Evolutionary conservation across 2,329 filamentous ascomycete genomes (phyloP).

Genomic region (Fusarium stilboides): DNA sequence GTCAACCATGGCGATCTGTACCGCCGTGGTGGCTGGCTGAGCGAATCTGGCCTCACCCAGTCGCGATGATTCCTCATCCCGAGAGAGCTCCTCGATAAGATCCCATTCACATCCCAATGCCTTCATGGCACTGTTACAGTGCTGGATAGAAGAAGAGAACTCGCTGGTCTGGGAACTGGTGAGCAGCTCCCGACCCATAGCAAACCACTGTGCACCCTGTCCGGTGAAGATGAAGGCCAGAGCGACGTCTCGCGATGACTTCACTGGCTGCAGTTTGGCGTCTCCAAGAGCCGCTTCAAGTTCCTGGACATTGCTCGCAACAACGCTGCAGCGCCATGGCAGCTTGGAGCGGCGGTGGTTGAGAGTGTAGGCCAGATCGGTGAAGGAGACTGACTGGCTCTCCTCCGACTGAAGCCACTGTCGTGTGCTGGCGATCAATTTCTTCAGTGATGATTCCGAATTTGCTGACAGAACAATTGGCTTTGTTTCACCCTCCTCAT

Average conservation of each 20-base stretch:
- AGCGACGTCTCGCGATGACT: neutral
- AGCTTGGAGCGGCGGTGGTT: slow-evolving; percentile 9
- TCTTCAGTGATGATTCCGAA: slow-evolving; percentile 8
- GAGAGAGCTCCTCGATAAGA: slow-evolving; percentile 15
- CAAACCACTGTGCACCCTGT: slow-evolving; percentile 32
- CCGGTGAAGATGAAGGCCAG: slow-evolving; percentile 34
- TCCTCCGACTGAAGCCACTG: slow-evolving; percentile 3
- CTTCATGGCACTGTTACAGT: neutral
- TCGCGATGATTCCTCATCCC: neutral
- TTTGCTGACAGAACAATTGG: slow-evolving; percentile 21
- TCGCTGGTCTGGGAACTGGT: neutral
- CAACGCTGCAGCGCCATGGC: slow-evolving; percentile 1
- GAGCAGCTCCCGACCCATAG: slow-evolving; percentile 25
- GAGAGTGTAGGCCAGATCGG: slow-evolving; percentile 23
- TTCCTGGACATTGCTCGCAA: neutral
- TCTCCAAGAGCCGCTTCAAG: slow-evolving; percentile 1
- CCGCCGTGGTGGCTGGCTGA: slow-evolving; percentile 23
- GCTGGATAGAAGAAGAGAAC: slow-evolving; percentile 1
- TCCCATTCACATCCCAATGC: slow-evolving; percentile 18
- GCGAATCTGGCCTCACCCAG: slow-evolving; percentile 15
- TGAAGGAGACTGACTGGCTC: neutral
- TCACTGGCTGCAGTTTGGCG: neutral
- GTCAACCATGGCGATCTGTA: slow-evolving; percentile 33
- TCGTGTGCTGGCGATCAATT: neutral
- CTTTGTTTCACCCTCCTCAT: neutral